Evolutionary conservation across 768 basidiomycete genomes (phyloP), one percentile per base, ranked within the genome.

Genomic region (Leccinum pellstonianum): DNA sequence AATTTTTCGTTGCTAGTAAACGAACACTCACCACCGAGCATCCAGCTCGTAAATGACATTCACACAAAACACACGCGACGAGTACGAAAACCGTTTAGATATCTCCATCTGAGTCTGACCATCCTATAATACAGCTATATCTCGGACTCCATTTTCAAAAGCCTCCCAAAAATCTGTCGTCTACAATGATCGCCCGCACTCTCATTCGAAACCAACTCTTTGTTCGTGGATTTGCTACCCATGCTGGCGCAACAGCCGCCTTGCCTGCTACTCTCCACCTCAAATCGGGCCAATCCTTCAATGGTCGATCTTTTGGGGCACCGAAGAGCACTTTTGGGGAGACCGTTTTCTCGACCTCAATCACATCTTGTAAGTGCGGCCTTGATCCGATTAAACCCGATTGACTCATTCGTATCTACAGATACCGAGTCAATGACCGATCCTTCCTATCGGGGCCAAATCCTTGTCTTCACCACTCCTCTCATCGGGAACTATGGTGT

Each of bases 371-470:
- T 94, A 62, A 66, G 90, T 80, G 52, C 25, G 15, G 51, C 27
- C 56, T 58, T 37, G 29, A 54, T 57, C 15, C 35, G 2, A 55
- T 61, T 43, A 55, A 56, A 57, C 62, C 47, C 48, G 49, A 5
- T 52, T 66, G 55, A 57, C 17, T 11, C n/a, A 9, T 62, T 60
- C 63, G 60, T 62, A 60, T 19, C 27, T 43, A n/a, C 70, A 96
- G 95, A 99, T 74, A 98, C 96, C 51, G 97, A 99, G 77, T 97
- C 94, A 8, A 98, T 99, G 97, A 99, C 97, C 38, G 97, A 99
- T 74, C 97, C 97, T 7, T 98, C 97, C 8, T 98, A 99, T 76
- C 91, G 93, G 35, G 90, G 93, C 54, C 97, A 99, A 76, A 96
- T 99, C 70, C 85, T 99, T 63, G 97, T 99, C 58, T 99, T 99